Evolutionary conservation across 2,329 filamentous ascomycete genomes (phyloP), one percentile per base, ranked within the genome.

Genomic region (Fusarium foetens): DNA sequence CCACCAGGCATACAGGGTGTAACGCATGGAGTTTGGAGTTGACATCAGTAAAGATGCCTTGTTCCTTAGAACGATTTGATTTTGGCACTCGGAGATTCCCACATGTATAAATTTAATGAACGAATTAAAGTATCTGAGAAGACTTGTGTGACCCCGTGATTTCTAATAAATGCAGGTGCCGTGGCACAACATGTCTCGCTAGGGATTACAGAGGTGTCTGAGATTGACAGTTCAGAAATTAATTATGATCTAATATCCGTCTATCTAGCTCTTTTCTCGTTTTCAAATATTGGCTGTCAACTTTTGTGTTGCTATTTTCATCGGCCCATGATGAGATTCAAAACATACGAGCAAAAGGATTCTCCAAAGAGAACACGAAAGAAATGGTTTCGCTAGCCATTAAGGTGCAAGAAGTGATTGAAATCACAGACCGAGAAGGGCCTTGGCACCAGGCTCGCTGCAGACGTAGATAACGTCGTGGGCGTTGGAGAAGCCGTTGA

Each of bases 391-490:
- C 10, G 45, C 59, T 43, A 51, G 38, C 25, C 41, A 42, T 35
- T 29, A 6, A 29, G 25, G 27, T 33, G 35, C 11, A 55, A 42
- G 10, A 10, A 43, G 12, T 43, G 13, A 33, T 33, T 19, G 17
- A 51, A 23, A 66, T 75, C 59, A 77, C 51, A 77, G 61, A 33
- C 63, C 66, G 5, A 97, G 82, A 55, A 97, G 85, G 21, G 93
- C 94, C 74, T 86, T 88, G 33, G 95, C 96, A 51, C 94, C 95
- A 25, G 93, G 89, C 89, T 99, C 96, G 83, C 94, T 98, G 81
- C 92, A 97, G 76, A 98, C 92, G 80, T 98, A 98, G 73, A 98
- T 91, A 71, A 97, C 92, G 78, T 97, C 93, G 82, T 99, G 96
- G 76, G 91, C 88, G 83, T 98, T 94, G 60, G 91, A 93, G 84